Evolutionary conservation across 2,329 filamentous ascomycete species (phyloP).

Genomic region (Fusarium musae): DNA sequence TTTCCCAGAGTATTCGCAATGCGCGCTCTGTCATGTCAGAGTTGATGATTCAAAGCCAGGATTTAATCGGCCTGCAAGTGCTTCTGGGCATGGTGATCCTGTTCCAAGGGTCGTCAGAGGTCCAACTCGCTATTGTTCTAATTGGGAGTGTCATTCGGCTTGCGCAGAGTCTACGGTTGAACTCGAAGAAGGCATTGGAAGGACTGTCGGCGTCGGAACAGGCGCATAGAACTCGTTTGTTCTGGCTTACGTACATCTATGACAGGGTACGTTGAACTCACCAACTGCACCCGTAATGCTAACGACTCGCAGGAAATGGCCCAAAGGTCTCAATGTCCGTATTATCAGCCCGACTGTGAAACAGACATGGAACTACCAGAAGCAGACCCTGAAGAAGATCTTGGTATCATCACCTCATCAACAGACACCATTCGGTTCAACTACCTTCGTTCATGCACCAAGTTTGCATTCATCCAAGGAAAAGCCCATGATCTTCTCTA

Average conservation of each 20-base stretch:
- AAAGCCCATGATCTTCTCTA: constrained; percentile 33
- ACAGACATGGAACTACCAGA: constrained; percentile 48
- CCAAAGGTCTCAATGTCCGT: constrained; percentile 48
- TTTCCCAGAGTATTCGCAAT: constrained; percentile 46
- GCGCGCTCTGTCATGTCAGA: constrained; percentile 48
- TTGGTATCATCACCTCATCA: constrained; percentile 25
- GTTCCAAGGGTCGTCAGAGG: constrained; percentile 47
- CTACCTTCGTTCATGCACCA: constrained; percentile 20
- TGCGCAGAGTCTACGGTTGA: constrained; percentile 48
- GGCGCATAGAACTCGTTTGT: constrained; percentile 47
- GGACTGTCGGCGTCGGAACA: background rate
- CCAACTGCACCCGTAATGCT: background rate
- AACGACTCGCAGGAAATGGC: constrained; percentile 47
- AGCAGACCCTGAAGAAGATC: background rate
- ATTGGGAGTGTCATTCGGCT: constrained; percentile 49
- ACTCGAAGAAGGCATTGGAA: constrained; percentile 36
- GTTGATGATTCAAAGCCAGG: constrained; percentile 46
- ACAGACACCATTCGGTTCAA: constrained; percentile 18
- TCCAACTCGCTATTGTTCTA: constrained; percentile 47
- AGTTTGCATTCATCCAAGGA: constrained; percentile 37
- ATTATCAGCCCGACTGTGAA: constrained; percentile 50
- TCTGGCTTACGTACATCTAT: constrained; percentile 52
- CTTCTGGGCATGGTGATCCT: constrained; percentile 50
- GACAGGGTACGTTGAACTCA: constrained; percentile 40
- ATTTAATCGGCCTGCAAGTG: constrained; percentile 49